Percentiles rank a stretch among this genome's conserved stretches.
Evolutionary conservation across 2,329 filamentous ascomycete species (phyloP).

Genomic region (Paecilomyces sp.): DNA sequence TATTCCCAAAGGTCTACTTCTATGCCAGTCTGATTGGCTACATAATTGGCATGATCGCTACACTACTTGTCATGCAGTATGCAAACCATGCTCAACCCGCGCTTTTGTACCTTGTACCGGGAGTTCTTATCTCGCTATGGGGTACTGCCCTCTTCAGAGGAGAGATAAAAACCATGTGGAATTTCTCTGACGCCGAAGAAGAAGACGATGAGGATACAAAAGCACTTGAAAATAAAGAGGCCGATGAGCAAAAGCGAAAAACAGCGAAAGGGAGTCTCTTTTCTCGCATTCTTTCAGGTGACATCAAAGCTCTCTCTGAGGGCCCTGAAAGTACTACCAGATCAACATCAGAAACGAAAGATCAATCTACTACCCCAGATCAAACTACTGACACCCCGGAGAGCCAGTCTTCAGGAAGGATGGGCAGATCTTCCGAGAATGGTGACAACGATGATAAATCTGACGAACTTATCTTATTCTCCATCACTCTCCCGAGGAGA

Average conservation of each 20-base stretch:
- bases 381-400: not conserved
- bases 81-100: slow-evolving; percentile 83
- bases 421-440: slow-evolving; percentile 6
- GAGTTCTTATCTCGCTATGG: slow-evolving; percentile 70
- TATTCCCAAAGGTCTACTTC: slow-evolving; percentile 83
- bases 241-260: slow-evolving; percentile 46
- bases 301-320: slow-evolving; percentile 10
- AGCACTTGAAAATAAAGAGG: slow-evolving; percentile 12
- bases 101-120: slow-evolving; percentile 83
- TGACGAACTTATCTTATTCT: slow-evolving; percentile 22
- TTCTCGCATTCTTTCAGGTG: slow-evolving; percentile 19
- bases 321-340: slow-evolving; percentile 1
- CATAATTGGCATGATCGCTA: slow-evolving; percentile 66
- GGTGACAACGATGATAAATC: slow-evolving; percentile 11
- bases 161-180: slow-evolving; percentile 70
- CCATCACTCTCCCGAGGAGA: slow-evolving; percentile 22
- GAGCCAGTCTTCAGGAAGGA: not conserved
- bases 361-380: slow-evolving; percentile 13
- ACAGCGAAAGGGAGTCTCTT: slow-evolving; percentile 15
- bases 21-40: slow-evolving; percentile 71
- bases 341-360: slow-evolving; percentile 3
- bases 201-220: slow-evolving; percentile 31
- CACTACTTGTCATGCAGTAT: slow-evolving; percentile 67
- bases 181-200: slow-evolving; percentile 62
- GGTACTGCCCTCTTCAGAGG: slow-evolving; percentile 63